Conservation (phyloP, 176 grass and related monocot genomes). For the Cenchrus purpureus region DNA sequence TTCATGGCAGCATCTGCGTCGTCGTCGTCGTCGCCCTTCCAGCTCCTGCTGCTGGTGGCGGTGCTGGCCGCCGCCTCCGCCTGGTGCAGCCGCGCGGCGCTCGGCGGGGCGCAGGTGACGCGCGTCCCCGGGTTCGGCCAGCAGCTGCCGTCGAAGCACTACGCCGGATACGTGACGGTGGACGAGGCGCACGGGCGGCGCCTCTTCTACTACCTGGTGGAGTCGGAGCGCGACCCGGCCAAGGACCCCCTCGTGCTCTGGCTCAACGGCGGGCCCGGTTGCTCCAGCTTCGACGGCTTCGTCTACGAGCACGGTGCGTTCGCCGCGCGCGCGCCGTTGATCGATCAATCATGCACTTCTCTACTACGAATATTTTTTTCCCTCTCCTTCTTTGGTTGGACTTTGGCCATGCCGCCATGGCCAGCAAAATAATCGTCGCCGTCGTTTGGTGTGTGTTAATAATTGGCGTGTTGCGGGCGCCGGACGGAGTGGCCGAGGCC, state of each 20-base stretch:
- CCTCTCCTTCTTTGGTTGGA: neutral
- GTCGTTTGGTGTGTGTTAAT: neutral
- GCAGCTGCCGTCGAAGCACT: slow-evolving; percentile 55
- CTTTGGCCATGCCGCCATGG: no score
- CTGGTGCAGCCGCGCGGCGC: neutral
- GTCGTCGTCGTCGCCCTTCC: no score
- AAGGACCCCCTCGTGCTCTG: slow-evolving; percentile 60
- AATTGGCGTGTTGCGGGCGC: no score
- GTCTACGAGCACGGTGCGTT: slow-evolving; percentile 63
- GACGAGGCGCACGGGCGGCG: slow-evolving; percentile 43
- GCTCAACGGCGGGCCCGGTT: slow-evolving; percentile 65
- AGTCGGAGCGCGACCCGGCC: slow-evolving; percentile 51
- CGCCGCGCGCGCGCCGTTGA: no score
- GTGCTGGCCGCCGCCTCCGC: no score
- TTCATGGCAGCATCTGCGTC: neutral
- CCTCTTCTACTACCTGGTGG: slow-evolving; percentile 66
- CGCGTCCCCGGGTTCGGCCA: slow-evolving; percentile 35
- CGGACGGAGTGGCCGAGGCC: neutral
- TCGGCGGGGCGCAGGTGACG: slow-evolving; percentile 38
- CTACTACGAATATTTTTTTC: no score
- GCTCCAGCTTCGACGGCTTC: slow-evolving; percentile 77
- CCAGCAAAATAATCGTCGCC: no score
- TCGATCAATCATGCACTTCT: no score
- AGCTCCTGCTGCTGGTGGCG: neutral
- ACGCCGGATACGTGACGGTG: slow-evolving; percentile 65